Evolutionary conservation across 768 basidiomycete genomes (phyloP).

Genomic region (Exsudoporus frostii): DNA sequence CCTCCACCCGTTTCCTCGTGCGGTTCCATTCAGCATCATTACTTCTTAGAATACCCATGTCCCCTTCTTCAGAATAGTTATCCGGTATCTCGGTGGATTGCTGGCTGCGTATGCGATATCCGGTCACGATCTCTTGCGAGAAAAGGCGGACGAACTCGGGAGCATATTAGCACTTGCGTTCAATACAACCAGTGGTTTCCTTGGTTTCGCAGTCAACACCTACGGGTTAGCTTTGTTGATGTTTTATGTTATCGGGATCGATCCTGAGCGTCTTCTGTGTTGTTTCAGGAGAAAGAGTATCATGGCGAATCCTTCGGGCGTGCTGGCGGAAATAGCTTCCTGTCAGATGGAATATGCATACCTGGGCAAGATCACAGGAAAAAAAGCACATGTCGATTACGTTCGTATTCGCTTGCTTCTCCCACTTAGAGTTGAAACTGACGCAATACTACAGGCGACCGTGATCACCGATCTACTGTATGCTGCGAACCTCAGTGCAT

Average conservation of each 20-base stretch:
- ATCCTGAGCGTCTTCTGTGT: neutral
- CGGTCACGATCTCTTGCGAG: constrained; percentile 56
- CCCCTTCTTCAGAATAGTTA: constrained; percentile 81
- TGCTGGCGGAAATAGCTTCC: constrained; percentile 75
- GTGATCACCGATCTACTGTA: constrained; percentile 46
- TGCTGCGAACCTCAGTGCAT: constrained; percentile 40
- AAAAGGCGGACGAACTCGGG: constrained; percentile 75
- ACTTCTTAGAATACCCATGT: constrained; percentile 28
- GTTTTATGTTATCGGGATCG: neutral
- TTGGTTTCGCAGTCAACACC: constrained; percentile 67
- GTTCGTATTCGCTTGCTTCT: constrained; percentile 35
- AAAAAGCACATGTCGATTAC: constrained; percentile 55
- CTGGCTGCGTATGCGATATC: constrained; percentile 80
- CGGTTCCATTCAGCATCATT: neutral
- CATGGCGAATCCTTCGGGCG: constrained; percentile 27
- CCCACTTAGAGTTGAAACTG: neutral
- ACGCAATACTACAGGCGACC: constrained; percentile 38
- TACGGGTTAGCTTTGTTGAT: constrained; percentile 38
- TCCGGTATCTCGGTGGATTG: constrained; percentile 85
- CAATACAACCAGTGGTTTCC: constrained; percentile 64
- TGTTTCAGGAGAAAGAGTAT: neutral
- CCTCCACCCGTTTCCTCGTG: neutral
- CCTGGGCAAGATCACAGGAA: constrained; percentile 73
- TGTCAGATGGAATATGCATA: constrained; percentile 85
- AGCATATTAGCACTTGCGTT: constrained; percentile 67